Evolutionary conservation across 257 asterid genomes (phyloP), one percentile per base, ranked within the genome.

Genomic region (Solanum ahanhuiri): DNA sequence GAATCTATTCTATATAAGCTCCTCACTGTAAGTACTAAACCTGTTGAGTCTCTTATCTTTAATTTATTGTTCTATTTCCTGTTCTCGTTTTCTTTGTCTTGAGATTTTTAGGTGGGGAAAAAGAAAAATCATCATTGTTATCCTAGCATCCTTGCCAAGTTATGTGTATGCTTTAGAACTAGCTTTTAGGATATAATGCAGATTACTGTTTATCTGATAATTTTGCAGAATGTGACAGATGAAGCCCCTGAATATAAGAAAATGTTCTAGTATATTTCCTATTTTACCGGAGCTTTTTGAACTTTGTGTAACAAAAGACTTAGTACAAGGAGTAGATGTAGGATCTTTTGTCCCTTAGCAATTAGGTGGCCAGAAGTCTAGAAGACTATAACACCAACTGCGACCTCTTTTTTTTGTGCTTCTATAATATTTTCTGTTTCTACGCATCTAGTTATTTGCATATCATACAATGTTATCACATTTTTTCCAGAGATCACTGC

Each of bases 1-100:
- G 99, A 97, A 88, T 97, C 99, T 90, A 97, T 97, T 86, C 92
- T 97, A 87, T 95, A 97, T 91, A 97, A 97, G 93, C 98, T 97
- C 84, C 97, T 97, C 82, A 89, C 90, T 87, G 99, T 97, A 87
- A 91, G 93, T 67, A 69, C 64, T 77, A 43, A 41, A 77, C 25
- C 83, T 43, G n/a, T 71, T 85, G 20, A 51, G 34, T 60, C 45
- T 25, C 25, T 86, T 41, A 60, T 63, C 67, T 73, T 18, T 39
- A 34, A 71, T 43, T 31, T 41, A 64, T 64, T 25, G 54, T 85
- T 45, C 30, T 69, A 69, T 51, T 43, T 69, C 31, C 18, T 17
- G n/a, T 41, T 43, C 75, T 30, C 12, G 1, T 41, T 41, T 10
- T 83, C 33, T 58, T 22, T 34, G 58, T 37, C 60, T 12, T 14